These are phyloP conservation scores for Cryphonectria parasitica DNA, from an alignment of 2,329 filamentous ascomycete genomes.

Conservation along the genomic window DNA sequence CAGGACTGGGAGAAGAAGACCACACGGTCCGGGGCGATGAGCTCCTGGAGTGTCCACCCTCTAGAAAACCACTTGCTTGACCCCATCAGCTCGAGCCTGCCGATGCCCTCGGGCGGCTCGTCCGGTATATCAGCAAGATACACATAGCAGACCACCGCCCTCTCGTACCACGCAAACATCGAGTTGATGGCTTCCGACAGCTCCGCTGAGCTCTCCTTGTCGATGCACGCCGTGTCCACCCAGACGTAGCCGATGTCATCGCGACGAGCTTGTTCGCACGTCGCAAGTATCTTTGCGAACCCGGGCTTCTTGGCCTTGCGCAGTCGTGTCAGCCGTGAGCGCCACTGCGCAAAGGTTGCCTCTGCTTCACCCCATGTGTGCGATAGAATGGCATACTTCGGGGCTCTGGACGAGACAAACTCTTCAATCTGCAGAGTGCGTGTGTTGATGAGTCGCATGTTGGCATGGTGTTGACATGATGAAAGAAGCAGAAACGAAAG, in stretches of 20 bases:
- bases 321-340: slow-evolving; percentile 30
- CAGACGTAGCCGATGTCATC: slow-evolving; percentile 39
- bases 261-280: slow-evolving; percentile 36
- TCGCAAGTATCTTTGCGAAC: slow-evolving; percentile 40
- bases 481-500: no score
- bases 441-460: slow-evolving; percentile 44
- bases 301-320: slow-evolving; percentile 36
- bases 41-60: slow-evolving; percentile 27
- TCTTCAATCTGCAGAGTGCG: slow-evolving; percentile 40
- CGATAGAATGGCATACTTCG: slow-evolving; percentile 45
- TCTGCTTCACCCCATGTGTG: slow-evolving; percentile 43
- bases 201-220: slow-evolving; percentile 41
- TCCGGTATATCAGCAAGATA: slow-evolving; percentile 38
- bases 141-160: slow-evolving; percentile 39
- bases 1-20: slow-evolving; percentile 30
- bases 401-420: slow-evolving; percentile 35
- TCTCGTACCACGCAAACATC: slow-evolving; percentile 41
- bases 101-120: background rate
- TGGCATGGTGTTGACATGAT: slow-evolving; percentile 1
- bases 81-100: slow-evolving; percentile 11
- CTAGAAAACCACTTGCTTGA: slow-evolving; percentile 19
- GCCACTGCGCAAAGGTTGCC: slow-evolving; percentile 40
- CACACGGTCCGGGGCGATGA: slow-evolving; percentile 27
- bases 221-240: slow-evolving; percentile 45
- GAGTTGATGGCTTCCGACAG: slow-evolving; percentile 43